Percentiles rank a stretch among this genome's conserved stretches.
phyloP scores from a whole-genome alignment of 2,329 filamentous ascomycete genomes.

The Coleophoma crateriformis region DNA sequence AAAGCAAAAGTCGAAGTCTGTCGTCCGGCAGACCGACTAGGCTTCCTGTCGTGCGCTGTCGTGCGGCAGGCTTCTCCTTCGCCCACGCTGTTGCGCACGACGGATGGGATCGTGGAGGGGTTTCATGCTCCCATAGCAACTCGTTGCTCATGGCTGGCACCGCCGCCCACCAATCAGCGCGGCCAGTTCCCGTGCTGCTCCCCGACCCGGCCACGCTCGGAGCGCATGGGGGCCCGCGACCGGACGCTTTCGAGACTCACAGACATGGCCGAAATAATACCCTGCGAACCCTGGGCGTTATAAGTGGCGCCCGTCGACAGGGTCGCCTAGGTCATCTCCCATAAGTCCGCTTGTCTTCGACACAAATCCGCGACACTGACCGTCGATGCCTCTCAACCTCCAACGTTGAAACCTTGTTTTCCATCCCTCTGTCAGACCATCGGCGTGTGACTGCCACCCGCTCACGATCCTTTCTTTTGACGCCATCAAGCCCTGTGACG shows the following conservation, averaged over 20 bases:
- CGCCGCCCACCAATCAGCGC: neutral
- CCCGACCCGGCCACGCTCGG: neutral
- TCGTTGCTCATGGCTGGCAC: no score
- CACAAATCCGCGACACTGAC: slow-evolving; percentile 1
- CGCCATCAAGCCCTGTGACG: no score
- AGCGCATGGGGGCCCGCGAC: neutral
- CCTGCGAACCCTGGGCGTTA: no score
- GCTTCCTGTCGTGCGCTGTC: no score
- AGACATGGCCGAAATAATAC: neutral
- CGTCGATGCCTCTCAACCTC: neutral
- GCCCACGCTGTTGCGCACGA: neutral
- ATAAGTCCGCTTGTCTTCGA: neutral
- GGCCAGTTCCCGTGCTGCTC: neutral
- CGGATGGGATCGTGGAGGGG: neutral
- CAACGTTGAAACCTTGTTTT: neutral
- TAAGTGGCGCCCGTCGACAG: neutral
- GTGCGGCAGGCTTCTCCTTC: neutral
- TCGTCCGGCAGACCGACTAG: no score
- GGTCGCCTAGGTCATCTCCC: neutral
- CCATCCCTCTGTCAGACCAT: neutral
- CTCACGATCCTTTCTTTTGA: no score
- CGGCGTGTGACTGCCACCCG: neutral
- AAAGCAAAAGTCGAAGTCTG: no score
- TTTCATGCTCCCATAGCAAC: neutral
- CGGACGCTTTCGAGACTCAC: neutral